phyloP scores from a whole-genome alignment of 139 green algal genomes.

The Marvania coccoides region DNA sequence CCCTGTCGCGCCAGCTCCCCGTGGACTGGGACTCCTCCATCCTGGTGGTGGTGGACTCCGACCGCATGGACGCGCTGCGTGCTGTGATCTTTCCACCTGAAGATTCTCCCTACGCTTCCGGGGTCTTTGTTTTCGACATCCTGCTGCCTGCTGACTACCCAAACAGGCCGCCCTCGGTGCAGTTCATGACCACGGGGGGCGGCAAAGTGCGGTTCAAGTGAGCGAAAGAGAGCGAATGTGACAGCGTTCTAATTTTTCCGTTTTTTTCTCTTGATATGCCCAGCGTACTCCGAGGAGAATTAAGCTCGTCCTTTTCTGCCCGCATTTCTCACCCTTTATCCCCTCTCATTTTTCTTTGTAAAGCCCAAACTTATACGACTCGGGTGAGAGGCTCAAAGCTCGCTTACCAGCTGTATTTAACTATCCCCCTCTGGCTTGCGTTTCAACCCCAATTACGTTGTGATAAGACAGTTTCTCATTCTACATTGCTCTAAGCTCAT shows the following conservation, averaged over 20 bases:
- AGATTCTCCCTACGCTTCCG: slow-evolving; percentile 33
- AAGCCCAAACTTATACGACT: slow-evolving; percentile 69
- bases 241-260: no score
- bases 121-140: slow-evolving; percentile 58
- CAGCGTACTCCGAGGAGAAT: no score
- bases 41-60: slow-evolving; percentile 34
- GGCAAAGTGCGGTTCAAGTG: slow-evolving; percentile 61
- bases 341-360: no score
- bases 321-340: no score
- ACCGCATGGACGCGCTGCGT: slow-evolving; percentile 40
- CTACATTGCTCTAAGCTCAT: no score
- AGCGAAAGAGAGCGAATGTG: no score
- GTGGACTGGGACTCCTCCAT: slow-evolving; percentile 31
- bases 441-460: no score
- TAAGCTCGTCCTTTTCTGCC: no score
- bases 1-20: slow-evolving; percentile 38
- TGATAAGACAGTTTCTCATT: no score
- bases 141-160: slow-evolving; percentile 50
- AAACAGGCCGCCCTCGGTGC: slow-evolving; percentile 42
- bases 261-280: no score
- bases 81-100: slow-evolving; percentile 17
- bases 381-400: slow-evolving; percentile 9
- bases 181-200: slow-evolving; percentile 57
- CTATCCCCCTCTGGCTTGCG: no score
- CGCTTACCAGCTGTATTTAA: no score